Base-by-base conservation (phyloP, 129 eudicot genomes). In the Flaveria robusta region DNA sequence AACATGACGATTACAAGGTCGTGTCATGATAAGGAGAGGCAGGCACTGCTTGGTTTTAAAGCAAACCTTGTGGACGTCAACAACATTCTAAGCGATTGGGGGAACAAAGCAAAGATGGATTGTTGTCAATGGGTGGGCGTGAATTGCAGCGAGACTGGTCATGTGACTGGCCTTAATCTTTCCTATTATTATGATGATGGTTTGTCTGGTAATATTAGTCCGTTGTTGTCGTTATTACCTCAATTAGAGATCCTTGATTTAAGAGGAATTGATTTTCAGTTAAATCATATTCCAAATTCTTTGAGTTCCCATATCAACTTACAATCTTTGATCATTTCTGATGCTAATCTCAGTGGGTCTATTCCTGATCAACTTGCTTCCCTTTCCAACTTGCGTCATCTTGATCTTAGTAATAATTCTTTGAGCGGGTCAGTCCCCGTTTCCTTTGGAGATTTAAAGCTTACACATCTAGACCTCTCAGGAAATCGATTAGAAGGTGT, bases 111-210 rank as follows among this genome's bases (percentile, higher is more conserved):
- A 16, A 55, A 70, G 1, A 43, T 9, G 9, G 81, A 83, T 15
- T 82, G 91, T 14, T 84, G 91, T 71, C 37, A 50, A 66, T 84
- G 88, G 88, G 34, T 12, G 7, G 81, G 86, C 5, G 73, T 87
- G 16, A 7, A n/a, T 1, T 82, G 92, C 27, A 18, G 69, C 68
- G n/a, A 2, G 10, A 81, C 83, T 0, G 78, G 82, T 76, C 80
- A 58, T 80, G 84, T 82, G 14, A 66, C 46, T 9, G 12, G 0
- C 0, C 54, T 85, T 43, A 27, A 75, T 78, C 84, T 82, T 59
- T 9, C 64, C 0, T 1, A 1, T 3, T 2, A 0, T 9, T 4
- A n/a, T n/a, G n/a, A 13, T 19, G 5, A 4, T 20, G 13, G 1
- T 7, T 1, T 70, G 7, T 18, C 2, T 18, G 85, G 83, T 84